Percentiles rank a stretch among this genome's conserved stretches.
phyloP scores from a whole-genome alignment of 768 basidiomycete species.

The Lenzites betulinus region DNA sequence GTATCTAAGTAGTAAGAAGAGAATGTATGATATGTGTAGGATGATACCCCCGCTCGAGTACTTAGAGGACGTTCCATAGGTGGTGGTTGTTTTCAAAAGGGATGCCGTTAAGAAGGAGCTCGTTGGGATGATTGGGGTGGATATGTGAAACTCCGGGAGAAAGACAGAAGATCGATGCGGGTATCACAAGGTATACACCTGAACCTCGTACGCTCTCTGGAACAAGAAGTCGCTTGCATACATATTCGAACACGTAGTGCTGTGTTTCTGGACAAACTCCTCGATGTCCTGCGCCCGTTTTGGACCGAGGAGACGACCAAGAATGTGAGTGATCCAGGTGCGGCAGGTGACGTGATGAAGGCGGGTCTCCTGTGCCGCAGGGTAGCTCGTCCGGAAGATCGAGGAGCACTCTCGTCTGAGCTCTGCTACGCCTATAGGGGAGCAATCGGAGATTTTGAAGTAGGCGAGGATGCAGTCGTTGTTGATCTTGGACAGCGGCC shows the following conservation, averaged over 20 bases:
- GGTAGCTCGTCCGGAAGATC: too few species aligned
- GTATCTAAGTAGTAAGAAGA: neutral
- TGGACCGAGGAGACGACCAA: neutral
- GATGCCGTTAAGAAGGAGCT: too few species aligned
- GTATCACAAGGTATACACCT: neutral
- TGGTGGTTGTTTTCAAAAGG: too few species aligned
- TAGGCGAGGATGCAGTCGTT: slow-evolving; percentile 11
- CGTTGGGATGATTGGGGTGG: too few species aligned
- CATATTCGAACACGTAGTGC: neutral
- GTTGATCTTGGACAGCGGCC: slow-evolving; percentile 1
- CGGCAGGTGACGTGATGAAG: slow-evolving; percentile 1
- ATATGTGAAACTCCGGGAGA: too few species aligned
- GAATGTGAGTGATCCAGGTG: slow-evolving; percentile 9
- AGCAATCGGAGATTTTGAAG: slow-evolving; percentile 10
- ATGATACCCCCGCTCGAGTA: too few species aligned
- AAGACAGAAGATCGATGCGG: too few species aligned
- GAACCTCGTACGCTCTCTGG: neutral
- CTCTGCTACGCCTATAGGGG: neutral
- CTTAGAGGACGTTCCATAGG: too few species aligned
- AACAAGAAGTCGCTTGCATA: neutral
- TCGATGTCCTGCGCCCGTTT: slow-evolving; percentile 11
- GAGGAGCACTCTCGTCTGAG: neutral
- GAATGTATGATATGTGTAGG: neutral
- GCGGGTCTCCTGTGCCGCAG: too few species aligned
- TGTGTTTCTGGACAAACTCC: neutral